A percentile compares a stretch with the other conserved stretches of the same genome.
Conservation (phyloP, 2,329 filamentous ascomycete genomes). For the Sporothrix mexicana region DNA sequence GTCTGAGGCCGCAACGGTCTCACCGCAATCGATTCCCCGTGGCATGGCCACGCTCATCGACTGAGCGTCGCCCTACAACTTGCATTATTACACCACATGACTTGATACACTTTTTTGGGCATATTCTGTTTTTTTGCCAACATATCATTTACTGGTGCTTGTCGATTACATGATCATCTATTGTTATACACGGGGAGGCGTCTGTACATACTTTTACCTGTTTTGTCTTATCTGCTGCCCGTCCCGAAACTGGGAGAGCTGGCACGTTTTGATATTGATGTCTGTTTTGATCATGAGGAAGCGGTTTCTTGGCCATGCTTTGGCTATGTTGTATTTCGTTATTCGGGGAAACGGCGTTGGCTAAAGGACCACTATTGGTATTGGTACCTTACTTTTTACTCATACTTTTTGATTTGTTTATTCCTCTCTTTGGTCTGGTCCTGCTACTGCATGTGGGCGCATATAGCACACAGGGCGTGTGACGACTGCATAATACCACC, state of each 20-base stretch:
- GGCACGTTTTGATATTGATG: not conserved
- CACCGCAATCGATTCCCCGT: constrained; percentile 50
- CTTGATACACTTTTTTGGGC: not conserved
- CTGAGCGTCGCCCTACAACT: constrained; percentile 21
- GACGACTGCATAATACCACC: constrained; percentile 22
- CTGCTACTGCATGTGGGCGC: constrained; percentile 25
- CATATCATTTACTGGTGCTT: constrained; percentile 17
- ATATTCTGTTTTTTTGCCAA: too few relatives aligned
- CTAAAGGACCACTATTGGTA: not conserved
- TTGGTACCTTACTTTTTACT: not conserved
- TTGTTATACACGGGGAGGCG: not conserved
- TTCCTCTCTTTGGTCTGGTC: not conserved
- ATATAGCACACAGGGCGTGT: constrained; percentile 4
- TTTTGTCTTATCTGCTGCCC: not conserved
- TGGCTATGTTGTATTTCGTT: not conserved
- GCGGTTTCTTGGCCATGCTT: not conserved
- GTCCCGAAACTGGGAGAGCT: not conserved
- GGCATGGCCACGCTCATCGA: constrained; percentile 50
- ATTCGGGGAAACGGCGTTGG: constrained; percentile 11
- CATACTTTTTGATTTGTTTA: not conserved
- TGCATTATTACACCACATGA: too few relatives aligned
- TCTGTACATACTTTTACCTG: constrained; percentile 13
- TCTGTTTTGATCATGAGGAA: constrained; percentile 1
- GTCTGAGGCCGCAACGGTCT: constrained; percentile 47
- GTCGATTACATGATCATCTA: not conserved